Evolutionary conservation across 306 rosid species (phyloP).

Genomic region (Corylus americana): DNA sequence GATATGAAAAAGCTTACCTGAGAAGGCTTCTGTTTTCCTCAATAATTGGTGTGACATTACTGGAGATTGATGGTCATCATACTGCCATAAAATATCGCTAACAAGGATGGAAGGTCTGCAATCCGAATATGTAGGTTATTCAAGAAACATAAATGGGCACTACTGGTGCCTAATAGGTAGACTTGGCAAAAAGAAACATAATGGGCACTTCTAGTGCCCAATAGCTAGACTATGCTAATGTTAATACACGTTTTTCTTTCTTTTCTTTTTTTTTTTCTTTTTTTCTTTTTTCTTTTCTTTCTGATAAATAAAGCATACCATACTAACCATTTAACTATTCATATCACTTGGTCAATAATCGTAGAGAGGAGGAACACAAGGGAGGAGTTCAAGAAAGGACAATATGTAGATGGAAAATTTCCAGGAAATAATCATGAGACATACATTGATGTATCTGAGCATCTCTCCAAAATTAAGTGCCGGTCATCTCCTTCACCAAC

Average conservation of each 20-base stretch:
- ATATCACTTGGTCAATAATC: too few species aligned
- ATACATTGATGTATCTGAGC: slow-evolving; percentile 87
- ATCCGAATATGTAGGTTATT: slow-evolving; percentile 34
- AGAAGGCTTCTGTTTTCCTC: slow-evolving; percentile 63
- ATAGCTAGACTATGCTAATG: background rate
- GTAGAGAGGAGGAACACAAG: background rate
- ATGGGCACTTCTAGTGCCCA: background rate
- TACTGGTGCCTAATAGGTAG: background rate
- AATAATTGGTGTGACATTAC: slow-evolving; percentile 64
- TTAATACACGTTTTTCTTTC: background rate
- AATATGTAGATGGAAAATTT: background rate
- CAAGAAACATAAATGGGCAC: slow-evolving; percentile 4
- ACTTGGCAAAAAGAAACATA: background rate
- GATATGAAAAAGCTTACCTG: slow-evolving; percentile 47
- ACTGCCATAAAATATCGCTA: slow-evolving; percentile 84
- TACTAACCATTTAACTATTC: too few species aligned
- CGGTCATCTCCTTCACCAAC: slow-evolving; percentile 97
- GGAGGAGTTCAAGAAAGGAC: background rate
- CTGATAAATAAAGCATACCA: too few species aligned
- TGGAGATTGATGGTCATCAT: slow-evolving; percentile 69
- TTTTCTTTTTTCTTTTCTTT: too few species aligned
- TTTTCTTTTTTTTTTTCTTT: background rate
- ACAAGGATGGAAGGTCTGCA: slow-evolving; percentile 96
- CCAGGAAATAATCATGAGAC: slow-evolving; percentile 12
- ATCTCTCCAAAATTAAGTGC: slow-evolving; percentile 82